Evolutionary conservation across 1,284 basidiomycete species (phyloP), one percentile per base, ranked within the genome.

Genomic region (Microbotryum intermedium): DNA sequence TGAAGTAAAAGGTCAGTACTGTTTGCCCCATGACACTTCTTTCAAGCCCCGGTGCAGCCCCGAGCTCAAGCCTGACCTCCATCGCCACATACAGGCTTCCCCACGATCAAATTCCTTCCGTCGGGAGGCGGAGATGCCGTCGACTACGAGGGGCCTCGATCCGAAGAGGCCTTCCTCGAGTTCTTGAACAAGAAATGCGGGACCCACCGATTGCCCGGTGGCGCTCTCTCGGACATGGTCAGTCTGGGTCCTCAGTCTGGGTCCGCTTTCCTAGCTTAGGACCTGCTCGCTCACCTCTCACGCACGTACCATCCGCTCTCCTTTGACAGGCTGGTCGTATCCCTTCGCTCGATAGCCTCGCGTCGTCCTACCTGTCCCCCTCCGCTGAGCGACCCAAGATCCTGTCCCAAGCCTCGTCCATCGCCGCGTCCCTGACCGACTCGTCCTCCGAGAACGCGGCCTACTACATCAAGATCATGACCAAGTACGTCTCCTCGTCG

Each of bases 21-120:
- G n/a, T n/a, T n/a, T n/a, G 28, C 53, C 28, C 29, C 28, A 10
- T 23, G 6, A n/a, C 43, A 11, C n/a, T 2, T 11, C 25, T 48
- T 7, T 44, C n/a, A 28, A n/a, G 13, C 34, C 46, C 44, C n/a
- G 16, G 8, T 21, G 5, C 29, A 16, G 6, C 10, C 50, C 18
- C n/a, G 6, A 28, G 21, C 48, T 16, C 2, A 13, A 28, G 25
- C 13, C 10, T 16, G 23, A 25, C 47, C 25, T 25, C 11, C 2
- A 25, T 5, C n/a, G n/a, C n/a, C 25, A 28, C 26, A 28, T 25
- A 13, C 21, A 10, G 71, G 71, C 88, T 80, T 83, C 84, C 94
- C 94, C 0, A 97, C 92, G 20, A 84, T 98, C 79, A 92, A 89
- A 61, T 95, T 94, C 80, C 97, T 93, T 84, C 81, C 88, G 70